phyloP scores from a whole-genome alignment of 306 rosid genomes.

The Glycine latifolia region DNA sequence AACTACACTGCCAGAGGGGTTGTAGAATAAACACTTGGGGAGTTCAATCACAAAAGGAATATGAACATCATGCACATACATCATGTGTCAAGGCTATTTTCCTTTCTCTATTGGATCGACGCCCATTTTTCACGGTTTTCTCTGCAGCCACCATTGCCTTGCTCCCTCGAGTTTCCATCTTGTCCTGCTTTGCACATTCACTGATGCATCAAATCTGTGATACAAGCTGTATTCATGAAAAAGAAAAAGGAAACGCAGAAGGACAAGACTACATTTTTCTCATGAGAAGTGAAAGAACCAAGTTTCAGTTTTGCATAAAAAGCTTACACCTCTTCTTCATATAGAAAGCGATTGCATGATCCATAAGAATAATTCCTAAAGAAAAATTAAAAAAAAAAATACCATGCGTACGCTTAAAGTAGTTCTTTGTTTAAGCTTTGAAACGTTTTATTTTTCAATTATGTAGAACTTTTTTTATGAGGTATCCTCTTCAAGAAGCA shows the following conservation, averaged over 20 bases:
- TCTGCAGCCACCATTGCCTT: constrained; percentile 56
- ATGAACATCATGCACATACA: constrained; percentile 51
- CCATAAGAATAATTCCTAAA: background rate
- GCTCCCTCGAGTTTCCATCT: constrained; percentile 66
- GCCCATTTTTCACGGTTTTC: constrained; percentile 62
- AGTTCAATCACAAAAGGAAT: constrained; percentile 17
- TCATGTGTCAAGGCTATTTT: constrained; percentile 86
- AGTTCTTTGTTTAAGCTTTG: background rate
- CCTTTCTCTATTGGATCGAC: constrained; percentile 70
- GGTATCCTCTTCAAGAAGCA: background rate
- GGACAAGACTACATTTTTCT: background rate
- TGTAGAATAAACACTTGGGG: background rate
- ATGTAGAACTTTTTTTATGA: background rate
- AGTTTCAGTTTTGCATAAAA: background rate
- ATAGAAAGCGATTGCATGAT: background rate
- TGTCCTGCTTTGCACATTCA: constrained; percentile 65
- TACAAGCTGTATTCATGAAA: constrained; percentile 12
- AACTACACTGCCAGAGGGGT: constrained; percentile 18
- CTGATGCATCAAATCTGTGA: constrained; percentile 36
- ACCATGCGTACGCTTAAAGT: background rate
- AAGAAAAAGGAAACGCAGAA: constrained; percentile 21
- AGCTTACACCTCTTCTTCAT: background rate
- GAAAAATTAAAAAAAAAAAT: background rate
- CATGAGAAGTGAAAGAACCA: background rate
- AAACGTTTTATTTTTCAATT: background rate